Evolutionary conservation across 1,284 basidiomycete species (phyloP).

Genomic region (Lentinus polychrous): DNA sequence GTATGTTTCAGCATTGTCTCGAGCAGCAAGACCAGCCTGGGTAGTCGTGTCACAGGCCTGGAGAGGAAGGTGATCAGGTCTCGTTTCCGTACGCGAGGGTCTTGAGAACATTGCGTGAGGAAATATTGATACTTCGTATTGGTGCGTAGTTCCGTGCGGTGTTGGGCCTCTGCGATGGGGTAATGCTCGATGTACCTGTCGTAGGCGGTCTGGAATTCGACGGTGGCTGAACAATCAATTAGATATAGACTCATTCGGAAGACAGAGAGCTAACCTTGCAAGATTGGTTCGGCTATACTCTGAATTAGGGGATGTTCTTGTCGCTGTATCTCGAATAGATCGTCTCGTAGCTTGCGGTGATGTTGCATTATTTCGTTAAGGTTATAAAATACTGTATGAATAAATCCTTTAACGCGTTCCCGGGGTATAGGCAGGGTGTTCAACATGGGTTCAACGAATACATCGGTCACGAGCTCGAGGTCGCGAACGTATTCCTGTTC

Average conservation of each 20-base stretch:
- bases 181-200: conserved; percentile 81
- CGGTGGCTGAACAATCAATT: conserved; percentile 23
- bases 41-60: conserved; percentile 76
- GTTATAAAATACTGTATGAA: conserved; percentile 73
- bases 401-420: conserved; percentile 46
- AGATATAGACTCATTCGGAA: conserved; percentile 2
- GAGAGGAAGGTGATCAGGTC: conserved; percentile 78
- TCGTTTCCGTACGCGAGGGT: conserved; percentile 66
- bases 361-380: conserved; percentile 52
- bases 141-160: conserved; percentile 61
- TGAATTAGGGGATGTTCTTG: conserved; percentile 77
- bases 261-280: conserved; percentile 45
- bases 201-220: conserved; percentile 54
- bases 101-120: conserved; percentile 51
- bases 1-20: conserved; percentile 64
- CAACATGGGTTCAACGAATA: conserved; percentile 60
- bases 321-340: conserved; percentile 64
- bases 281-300: conserved; percentile 70
- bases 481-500: conserved; percentile 78
- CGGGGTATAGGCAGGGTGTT: conserved; percentile 47
- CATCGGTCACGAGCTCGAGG: conserved; percentile 60
- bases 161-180: conserved; percentile 71
- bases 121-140: conserved; percentile 64
- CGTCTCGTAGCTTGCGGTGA: conserved; percentile 60
- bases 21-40: conserved; percentile 68